Base-by-base conservation (phyloP, 78 protist species). In the Acrasis kona region DNA sequence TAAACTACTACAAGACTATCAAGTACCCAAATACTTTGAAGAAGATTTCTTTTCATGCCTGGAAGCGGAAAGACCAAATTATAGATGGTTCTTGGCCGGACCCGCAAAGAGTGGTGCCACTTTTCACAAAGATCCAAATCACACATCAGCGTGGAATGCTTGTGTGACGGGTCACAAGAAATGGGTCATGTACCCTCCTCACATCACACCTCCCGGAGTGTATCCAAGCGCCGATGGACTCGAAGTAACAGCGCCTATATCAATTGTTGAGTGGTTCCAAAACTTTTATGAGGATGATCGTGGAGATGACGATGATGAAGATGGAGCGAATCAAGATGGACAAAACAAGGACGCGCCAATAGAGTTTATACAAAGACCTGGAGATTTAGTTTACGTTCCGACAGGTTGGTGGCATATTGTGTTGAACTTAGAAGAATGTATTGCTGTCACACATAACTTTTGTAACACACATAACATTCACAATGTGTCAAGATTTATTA, bases 391-490 rank as follows among this genome's bases (percentile, higher is more conserved):
- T 10, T 87, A 77, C 58, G 83, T 87, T 34, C 91, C 91, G 31
- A 5, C 71, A 29, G 86, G 85, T 0, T 87, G 85, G 84, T 87
- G 90, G 90, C 93, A 89, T 38, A 12, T 37, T 66, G 90, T 76
- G 10, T 35, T 89, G 40, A 89, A 87, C 72, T 39, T 86, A 29
- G 84, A 81, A 36, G 89, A 86, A 72, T 72, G 89, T 0, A 76
- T 89, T 35, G 93, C 91, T 2, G 85, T 89, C 8, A 89, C 93
- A 29, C 91, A 86, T 42, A 89, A 89, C 83, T 85, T 70, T 19
- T 84, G 42, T 10, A 10, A 40, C 2, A 5, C 2, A 8, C n/a
- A n/a, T 29, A 75, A 81, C 39, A 8, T 81, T 41, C 81, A 0
- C 0, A 9, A 8, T 12, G 69, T 74, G 36, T 32, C 64, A n/a